phyloP scores from a whole-genome alignment of 78 protist genomes.

The Protostelium mycophagum region DNA sequence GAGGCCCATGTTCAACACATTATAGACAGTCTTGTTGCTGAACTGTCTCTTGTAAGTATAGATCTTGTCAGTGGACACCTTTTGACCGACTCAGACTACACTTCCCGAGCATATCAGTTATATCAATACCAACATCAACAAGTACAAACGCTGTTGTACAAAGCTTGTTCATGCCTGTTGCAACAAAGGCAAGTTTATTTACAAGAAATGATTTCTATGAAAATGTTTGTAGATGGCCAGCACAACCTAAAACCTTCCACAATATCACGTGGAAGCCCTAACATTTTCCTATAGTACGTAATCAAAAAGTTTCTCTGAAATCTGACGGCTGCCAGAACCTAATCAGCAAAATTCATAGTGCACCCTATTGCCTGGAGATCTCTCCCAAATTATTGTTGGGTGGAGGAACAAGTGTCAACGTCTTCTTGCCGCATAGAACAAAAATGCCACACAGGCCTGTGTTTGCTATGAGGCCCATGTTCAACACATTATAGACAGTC shows the following conservation, averaged over 20 bases:
- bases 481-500: background rate
- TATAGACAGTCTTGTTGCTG: background rate
- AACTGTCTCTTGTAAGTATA: background rate
- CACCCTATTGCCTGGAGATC: background rate
- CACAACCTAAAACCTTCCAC: too few species aligned
- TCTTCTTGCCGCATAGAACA: background rate
- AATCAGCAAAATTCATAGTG: too few species aligned
- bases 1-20: conserved; percentile 2
- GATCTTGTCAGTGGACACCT: background rate
- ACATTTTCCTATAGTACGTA: too few species aligned
- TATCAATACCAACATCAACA: background rate
- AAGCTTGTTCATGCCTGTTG: background rate
- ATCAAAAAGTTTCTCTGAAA: too few species aligned
- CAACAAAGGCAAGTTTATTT: background rate
- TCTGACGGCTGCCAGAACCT: too few species aligned
- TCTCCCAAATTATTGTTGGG: background rate
- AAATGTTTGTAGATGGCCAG: too few species aligned
- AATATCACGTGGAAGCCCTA: too few species aligned
- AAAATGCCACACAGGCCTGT: background rate
- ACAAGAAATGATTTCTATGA: too few species aligned
- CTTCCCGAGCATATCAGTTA: background rate
- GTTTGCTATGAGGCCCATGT: background rate
- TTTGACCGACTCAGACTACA: background rate
- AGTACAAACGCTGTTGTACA: background rate
- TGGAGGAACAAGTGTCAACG: background rate